Base-by-base conservation (phyloP, 306 rosid genomes). In the Ormosia semicastrata region DNA sequence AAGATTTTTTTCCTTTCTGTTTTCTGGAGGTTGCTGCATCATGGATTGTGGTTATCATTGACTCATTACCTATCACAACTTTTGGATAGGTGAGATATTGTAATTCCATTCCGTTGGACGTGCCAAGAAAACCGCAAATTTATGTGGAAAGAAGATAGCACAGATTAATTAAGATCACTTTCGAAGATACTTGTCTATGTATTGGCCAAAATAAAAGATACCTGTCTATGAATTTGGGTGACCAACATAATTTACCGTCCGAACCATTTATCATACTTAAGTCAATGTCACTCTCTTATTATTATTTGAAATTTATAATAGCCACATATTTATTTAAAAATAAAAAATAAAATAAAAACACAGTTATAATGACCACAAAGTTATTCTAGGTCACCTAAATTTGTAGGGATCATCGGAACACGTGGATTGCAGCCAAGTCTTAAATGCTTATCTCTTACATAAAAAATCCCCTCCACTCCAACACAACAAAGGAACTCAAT, bases 311-410 rank as follows among this genome's bases (percentile, higher is more conserved):
- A 9, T 4, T 29, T 15, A 30, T 60, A 17, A 77, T 30, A 54
- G 43, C 79, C 82, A 71, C 75, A 29, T 50, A 14, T 47, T 47
- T 29, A 12, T 8, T 18, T n/a, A n/a, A n/a, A n/a, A n/a, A n/a
- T 0, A 46, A 11, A 53, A 54, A 0, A 33, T n/a, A n/a, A n/a
- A n/a, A n/a, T n/a, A 29, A 40, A 0, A 5, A 10, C 4, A 43
- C n/a, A 32, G 13, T 83, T 83, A 10, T 40, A 56, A 24, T 11
- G 64, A 50, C 80, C 75, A 65, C 76, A 71, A 4, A 41, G 43
- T 52, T 54, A 24, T 53, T 46, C 36, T 5, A 9, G 69, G 44
- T 54, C 70, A 60, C 30, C 49, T 72, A 13, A 15, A 30, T 47
- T 12, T 47, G 66, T 15, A 2, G 43, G 71, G 83, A 11, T 70